These are phyloP conservation scores for Eucalyptus marginata DNA, from an alignment of 345 rosid species.

Conservation along the genomic window DNA sequence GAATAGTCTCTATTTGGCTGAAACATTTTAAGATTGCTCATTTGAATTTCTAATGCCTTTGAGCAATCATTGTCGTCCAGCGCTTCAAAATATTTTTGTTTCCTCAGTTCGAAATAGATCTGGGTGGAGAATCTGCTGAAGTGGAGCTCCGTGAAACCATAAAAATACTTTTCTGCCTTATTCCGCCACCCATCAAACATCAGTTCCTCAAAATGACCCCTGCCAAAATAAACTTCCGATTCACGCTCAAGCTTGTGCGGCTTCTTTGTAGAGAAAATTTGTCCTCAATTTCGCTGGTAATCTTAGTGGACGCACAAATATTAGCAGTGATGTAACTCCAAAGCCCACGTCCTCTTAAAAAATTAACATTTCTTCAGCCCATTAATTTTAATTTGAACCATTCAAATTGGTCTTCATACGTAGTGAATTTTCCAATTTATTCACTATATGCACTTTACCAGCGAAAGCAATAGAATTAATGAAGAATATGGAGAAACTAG, in stretches of 20 bases:
- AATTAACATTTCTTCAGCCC: neutral
- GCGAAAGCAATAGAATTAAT: too few species aligned
- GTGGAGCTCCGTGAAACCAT: conserved; percentile 33
- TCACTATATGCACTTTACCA: neutral
- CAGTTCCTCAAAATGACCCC: conserved; percentile 20
- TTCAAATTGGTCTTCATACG: neutral
- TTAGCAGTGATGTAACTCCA: neutral
- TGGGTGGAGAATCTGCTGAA: conserved; percentile 37
- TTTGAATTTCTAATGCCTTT: conserved; percentile 33
- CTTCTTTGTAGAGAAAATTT: neutral
- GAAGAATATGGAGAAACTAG: neutral
- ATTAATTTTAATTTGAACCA: neutral
- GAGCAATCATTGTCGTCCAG: neutral
- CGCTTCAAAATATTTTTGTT: conserved; percentile 15
- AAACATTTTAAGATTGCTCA: conserved; percentile 22
- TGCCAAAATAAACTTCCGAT: conserved; percentile 14
- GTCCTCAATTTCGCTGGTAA: neutral
- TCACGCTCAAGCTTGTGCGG: conserved; percentile 15
- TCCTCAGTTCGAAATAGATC: conserved; percentile 49
- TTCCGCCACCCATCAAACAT: conserved; percentile 20
- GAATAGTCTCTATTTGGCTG: conserved; percentile 2
- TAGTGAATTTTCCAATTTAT: neutral
- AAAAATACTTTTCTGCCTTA: conserved; percentile 50
- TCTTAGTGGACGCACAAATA: neutral
- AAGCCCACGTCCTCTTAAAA: neutral